These are phyloP conservation scores for Thalia dealbata DNA, from an alignment of 176 grass and related monocot genomes.

Conservation along the genomic window DNA sequence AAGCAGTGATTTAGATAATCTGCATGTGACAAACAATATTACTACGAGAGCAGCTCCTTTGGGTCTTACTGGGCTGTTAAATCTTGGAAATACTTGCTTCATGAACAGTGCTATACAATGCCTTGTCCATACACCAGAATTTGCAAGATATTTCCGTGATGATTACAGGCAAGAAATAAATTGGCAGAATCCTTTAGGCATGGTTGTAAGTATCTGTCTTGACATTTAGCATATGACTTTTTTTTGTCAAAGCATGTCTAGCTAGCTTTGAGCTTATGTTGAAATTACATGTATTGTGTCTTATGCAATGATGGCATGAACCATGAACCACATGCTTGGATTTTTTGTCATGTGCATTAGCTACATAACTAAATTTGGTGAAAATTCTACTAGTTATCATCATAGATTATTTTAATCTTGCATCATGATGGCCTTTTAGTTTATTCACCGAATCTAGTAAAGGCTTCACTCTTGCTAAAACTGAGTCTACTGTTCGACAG, in stretches of 20 bases:
- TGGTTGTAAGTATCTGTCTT: conserved; percentile 62
- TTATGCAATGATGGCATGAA: too few species aligned
- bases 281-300: background rate
- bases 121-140: conserved; percentile 94
- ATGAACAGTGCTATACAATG: conserved; percentile 99
- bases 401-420: too few species aligned
- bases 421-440: too few species aligned
- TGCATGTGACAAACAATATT: conserved; percentile 43
- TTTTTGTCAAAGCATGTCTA: background rate
- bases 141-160: conserved; percentile 92
- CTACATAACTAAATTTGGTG: too few species aligned
- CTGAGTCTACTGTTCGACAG: too few species aligned
- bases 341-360: too few species aligned
- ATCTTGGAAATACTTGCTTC: conserved; percentile 98
- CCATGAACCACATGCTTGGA: too few species aligned
- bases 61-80: conserved; percentile 83
- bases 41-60: conserved; percentile 42
- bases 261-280: background rate
- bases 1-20: conserved; percentile 48
- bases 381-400: too few species aligned
- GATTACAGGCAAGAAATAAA: conserved; percentile 97
- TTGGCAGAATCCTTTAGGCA: conserved; percentile 92
- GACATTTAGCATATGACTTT: background rate
- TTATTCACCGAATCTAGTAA: too few species aligned
- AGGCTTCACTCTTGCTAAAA: too few species aligned